A percentile compares a stretch with the other conserved stretches of the same genome.
phyloP scores from a whole-genome alignment of 2,329 filamentous ascomycete species.

The Penicillium sclerotigenum region DNA sequence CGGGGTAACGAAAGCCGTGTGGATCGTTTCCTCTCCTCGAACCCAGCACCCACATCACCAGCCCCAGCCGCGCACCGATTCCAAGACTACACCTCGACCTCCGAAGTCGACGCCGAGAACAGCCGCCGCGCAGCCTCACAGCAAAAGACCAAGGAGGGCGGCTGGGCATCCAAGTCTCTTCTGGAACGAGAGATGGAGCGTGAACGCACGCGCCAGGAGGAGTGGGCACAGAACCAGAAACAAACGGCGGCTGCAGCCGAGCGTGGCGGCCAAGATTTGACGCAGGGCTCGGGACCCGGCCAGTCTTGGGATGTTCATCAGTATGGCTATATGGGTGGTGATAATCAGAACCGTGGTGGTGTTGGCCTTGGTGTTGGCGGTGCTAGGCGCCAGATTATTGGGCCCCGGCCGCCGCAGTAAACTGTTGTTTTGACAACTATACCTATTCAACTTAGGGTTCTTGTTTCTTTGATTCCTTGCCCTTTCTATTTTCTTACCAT shows the following conservation, averaged over 20 bases:
- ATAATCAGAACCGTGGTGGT: conserved; percentile 57
- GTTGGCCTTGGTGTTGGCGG: conserved; percentile 53
- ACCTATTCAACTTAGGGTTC: conserved; percentile 11
- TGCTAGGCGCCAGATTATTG: conserved; percentile 59
- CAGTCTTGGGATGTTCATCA: conserved; percentile 62
- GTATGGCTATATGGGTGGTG: conserved; percentile 62
- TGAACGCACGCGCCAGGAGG: conserved; percentile 61
- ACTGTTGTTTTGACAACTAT: background rate
- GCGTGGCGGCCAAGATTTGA: conserved; percentile 37
- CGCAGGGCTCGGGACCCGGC: conserved; percentile 48
- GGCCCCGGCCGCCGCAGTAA: conserved; percentile 53
- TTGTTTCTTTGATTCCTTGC: background rate
- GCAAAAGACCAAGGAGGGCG: conserved; percentile 56
- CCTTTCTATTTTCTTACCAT: background rate
- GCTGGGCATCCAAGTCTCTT: conserved; percentile 61
- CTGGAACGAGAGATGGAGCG: conserved; percentile 66
- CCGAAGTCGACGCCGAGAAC: conserved; percentile 57
- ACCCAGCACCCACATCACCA: conserved; percentile 48
- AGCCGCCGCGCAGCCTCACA: conserved; percentile 54
- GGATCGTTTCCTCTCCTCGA: conserved; percentile 55
- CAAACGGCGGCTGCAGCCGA: conserved; percentile 47
- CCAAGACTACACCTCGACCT: conserved; percentile 50
- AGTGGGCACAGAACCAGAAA: conserved; percentile 63
- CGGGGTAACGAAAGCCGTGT: conserved; percentile 45
- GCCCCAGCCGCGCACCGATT: conserved; percentile 41